Percentiles rank a stretch among this genome's conserved stretches.
Evolutionary conservation across 202 grass and related monocot genomes (phyloP).

Genomic region (Panicum virgatum): DNA sequence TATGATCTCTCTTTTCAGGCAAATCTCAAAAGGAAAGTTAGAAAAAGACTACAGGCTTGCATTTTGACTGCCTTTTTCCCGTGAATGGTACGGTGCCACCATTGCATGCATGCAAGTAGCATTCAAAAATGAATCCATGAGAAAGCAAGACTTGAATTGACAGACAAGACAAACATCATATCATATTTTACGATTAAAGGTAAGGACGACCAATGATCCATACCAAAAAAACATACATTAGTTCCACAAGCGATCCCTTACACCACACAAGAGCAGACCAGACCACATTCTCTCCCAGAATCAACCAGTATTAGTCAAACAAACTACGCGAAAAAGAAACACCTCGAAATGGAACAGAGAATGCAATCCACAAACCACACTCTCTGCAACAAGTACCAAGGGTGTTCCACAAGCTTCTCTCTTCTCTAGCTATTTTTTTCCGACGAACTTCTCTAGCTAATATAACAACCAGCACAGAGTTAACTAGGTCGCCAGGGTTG

Average conservation of each 20-base stretch:
- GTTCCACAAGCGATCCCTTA: neutral
- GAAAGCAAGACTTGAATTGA: neutral
- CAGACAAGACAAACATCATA: neutral
- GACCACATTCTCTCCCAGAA: neutral
- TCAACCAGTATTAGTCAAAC: neutral
- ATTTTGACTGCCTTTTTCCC: slow-evolving; percentile 26
- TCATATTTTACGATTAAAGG: neutral
- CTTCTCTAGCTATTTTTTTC: too few species aligned
- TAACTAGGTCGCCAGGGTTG: neutral
- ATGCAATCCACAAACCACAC: neutral
- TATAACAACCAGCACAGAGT: neutral
- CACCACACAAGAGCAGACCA: neutral
- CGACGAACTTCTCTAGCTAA: too few species aligned
- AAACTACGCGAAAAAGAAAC: too few species aligned
- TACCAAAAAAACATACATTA: neutral
- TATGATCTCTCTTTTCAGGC: neutral
- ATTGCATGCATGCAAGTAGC: too few species aligned
- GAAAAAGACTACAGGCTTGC: neutral
- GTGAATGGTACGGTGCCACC: neutral
- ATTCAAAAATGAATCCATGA: too few species aligned
- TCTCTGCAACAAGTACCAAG: neutral
- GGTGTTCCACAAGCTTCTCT: neutral
- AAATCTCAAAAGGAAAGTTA: neutral
- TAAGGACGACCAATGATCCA: neutral
- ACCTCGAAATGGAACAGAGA: neutral